phyloP scores from a whole-genome alignment of 331 rosid species.

The Cucumis variabilis region DNA sequence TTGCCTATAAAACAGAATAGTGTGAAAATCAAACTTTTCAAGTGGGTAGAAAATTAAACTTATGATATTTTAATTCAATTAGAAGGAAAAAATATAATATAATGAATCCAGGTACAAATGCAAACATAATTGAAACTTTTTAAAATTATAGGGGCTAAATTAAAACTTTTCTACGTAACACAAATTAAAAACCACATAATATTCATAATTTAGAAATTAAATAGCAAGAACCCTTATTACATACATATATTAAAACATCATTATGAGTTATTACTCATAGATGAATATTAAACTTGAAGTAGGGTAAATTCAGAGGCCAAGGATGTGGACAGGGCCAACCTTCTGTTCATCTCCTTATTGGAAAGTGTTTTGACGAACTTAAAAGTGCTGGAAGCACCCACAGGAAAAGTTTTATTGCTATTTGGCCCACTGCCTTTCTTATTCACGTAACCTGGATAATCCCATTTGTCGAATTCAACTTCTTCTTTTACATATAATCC shows the following conservation, averaged over 20 bases:
- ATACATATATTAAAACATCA: background rate
- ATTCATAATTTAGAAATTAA: no score
- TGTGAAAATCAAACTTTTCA: no score
- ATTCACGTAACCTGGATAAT: constrained; percentile 41
- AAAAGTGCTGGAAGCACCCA: constrained; percentile 27
- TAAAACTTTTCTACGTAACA: no score
- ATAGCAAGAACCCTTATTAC: no score
- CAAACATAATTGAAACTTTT: no score
- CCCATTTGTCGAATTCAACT: background rate
- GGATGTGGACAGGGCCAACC: background rate
- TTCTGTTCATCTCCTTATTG: background rate
- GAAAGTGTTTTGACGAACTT: background rate
- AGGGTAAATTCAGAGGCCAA: background rate
- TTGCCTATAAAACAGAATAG: no score
- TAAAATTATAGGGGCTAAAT: no score
- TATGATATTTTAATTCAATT: no score
- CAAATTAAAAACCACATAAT: no score
- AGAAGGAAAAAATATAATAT: no score
- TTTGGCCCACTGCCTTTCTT: constrained; percentile 34
- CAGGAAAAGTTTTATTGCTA: constrained; percentile 29
- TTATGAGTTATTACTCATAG: background rate
- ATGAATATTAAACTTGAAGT: background rate
- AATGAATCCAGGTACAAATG: no score
- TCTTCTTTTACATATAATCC: constrained; percentile 31
- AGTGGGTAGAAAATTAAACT: no score